phyloP scores from a whole-genome alignment of 2,329 filamentous ascomycete species.

The Neoscytalidium dimidiatum region DNA sequence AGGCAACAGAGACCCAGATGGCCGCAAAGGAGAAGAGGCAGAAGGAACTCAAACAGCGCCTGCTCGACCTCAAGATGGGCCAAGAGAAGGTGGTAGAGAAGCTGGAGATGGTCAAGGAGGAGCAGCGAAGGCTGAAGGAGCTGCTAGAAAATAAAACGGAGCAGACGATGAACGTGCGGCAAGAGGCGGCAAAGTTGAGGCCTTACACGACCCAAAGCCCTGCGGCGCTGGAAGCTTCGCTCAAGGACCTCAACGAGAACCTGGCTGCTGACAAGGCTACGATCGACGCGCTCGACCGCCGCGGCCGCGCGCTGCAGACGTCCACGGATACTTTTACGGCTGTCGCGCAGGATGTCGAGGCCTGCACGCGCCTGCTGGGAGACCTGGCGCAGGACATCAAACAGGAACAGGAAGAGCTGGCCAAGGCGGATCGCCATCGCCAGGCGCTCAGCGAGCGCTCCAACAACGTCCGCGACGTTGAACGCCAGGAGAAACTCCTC shows the following conservation, averaged over 20 bases:
- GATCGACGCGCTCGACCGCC: constrained; percentile 83
- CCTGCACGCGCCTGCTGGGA: constrained; percentile 85
- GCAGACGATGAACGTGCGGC: constrained; percentile 68
- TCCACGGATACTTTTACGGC: constrained; percentile 87
- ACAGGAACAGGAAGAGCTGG: constrained; percentile 89
- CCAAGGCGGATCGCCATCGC: constrained; percentile 75
- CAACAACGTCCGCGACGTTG: constrained; percentile 88
- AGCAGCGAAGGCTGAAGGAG: constrained; percentile 74
- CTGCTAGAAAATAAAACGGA: constrained; percentile 72
- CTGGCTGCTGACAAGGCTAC: constrained; percentile 77
- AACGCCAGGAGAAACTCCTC: constrained; percentile 81
- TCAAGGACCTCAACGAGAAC: constrained; percentile 79
- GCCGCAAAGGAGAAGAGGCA: constrained; percentile 84
- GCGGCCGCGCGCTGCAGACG: constrained; percentile 87
- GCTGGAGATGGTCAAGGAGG: constrained; percentile 78
- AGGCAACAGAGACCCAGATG: constrained; percentile 77
- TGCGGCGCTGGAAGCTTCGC: constrained; percentile 74
- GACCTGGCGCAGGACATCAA: constrained; percentile 82
- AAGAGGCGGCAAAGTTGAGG: constrained; percentile 84
- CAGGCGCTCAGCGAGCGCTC: constrained; percentile 86
- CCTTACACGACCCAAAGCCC: constrained; percentile 93
- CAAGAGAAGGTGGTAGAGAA: constrained; percentile 83
- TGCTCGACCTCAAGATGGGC: constrained; percentile 77
- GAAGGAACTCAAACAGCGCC: constrained; percentile 78
- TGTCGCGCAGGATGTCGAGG: constrained; percentile 80